Base-by-base conservation (phyloP, 129 eudicot species). In the Ambrosia artemisiifolia region DNA sequence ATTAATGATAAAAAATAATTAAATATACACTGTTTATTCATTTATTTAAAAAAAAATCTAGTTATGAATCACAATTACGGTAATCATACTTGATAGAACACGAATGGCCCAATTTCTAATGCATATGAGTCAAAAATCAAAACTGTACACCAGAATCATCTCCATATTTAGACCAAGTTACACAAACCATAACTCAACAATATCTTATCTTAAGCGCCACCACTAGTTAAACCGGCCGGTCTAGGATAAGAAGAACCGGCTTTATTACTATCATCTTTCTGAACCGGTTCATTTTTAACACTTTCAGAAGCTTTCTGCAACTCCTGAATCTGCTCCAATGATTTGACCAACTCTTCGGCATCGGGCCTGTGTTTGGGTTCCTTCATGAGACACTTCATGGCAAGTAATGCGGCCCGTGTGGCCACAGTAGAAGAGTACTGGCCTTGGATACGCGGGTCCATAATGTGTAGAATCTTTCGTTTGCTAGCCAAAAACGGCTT, bases 371-470 rank as follows among this genome's bases (percentile, higher is more conserved):
- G 66, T 47, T 78, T 80, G 20, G 96, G 96, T 42, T 85, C 95
- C 20, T 63, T 28, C n/a, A 85, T 78, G 4, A 92, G 79, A 81
- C 98, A 92, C 78, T 81, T 85, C 65, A 85, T 63, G 24, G 90
- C 96, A 40, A 92, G 86, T 16, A 85, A 72, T 56, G 91, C 91
- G 4, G 95, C 87, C 36, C 64, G 78, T 17, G 81, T 40, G 12
- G 94, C 96, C 6, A 65, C 88, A 9, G 55, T 54, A 18, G 84
- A 9, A 4, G 96, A 7, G 70, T 89, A 93, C 61, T 93, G 95
- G 33, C 95, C 96, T 70, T 87, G 75, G 10, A 93, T 80, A 3
- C 92, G 88, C 0, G 85, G 70, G 57, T 93, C 98, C 90, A 93
- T 89, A 8, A 93, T 48, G n/a, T 61, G 77, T 11, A 66, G 55